Conservation (phyloP, 1,284 basidiomycete species). For the Cystobasidium pallidum region DNA sequence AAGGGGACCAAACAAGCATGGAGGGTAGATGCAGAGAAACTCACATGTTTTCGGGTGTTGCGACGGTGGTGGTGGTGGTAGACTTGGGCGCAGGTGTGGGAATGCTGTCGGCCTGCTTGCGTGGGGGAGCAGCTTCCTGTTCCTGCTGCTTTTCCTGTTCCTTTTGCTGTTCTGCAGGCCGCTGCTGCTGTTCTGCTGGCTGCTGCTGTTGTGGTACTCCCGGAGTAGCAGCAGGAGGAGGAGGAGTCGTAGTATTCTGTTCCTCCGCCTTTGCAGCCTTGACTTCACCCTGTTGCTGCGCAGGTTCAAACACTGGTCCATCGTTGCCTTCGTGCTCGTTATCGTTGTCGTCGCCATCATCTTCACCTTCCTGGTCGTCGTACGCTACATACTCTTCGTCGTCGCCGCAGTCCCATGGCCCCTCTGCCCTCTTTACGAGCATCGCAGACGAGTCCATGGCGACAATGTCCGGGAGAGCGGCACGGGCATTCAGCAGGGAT, state of each 20-base stretch:
- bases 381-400: constrained; percentile 24
- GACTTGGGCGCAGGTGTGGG: constrained; percentile 4
- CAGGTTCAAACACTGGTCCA: constrained; percentile 4
- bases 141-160: background rate
- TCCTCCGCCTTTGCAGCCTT: background rate
- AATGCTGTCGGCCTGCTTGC: background rate
- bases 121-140: background rate
- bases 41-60: constrained; percentile 30
- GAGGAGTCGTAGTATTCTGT: no score
- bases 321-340: constrained; percentile 1
- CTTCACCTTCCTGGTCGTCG: constrained; percentile 11
- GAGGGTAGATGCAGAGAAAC: background rate
- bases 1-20: background rate
- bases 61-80: background rate
- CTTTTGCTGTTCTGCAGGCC: no score
- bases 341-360: no score
- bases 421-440: constrained; percentile 16
- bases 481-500: constrained; percentile 25
- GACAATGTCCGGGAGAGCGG: constrained; percentile 25
- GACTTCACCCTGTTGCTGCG: constrained; percentile 5
- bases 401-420: constrained; percentile 20
- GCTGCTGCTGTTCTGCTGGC: no score
- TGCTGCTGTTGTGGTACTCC: no score
- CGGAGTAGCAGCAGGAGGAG: constrained; percentile 1
- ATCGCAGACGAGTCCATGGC: constrained; percentile 7